These are phyloP conservation scores for Scutellaria minor DNA, from an alignment of 257 asterid species.

Conservation along the genomic window DNA sequence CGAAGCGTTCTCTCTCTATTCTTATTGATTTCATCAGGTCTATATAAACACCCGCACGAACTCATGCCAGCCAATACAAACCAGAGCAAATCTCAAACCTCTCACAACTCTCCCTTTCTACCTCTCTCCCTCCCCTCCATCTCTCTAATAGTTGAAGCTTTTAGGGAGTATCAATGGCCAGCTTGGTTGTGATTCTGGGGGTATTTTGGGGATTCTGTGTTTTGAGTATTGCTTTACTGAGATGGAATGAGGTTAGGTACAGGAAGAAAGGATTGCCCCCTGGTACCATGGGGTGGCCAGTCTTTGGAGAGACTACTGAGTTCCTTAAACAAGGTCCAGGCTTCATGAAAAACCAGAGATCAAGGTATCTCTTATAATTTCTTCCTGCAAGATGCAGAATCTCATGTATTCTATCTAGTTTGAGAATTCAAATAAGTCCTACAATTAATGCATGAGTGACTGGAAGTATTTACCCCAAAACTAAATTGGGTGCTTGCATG, in stretches of 20 bases:
- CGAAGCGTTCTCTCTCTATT: slow-evolving; percentile 31
- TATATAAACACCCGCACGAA: slow-evolving; percentile 87
- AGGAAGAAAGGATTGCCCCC: slow-evolving; percentile 86
- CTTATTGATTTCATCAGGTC: slow-evolving; percentile 47
- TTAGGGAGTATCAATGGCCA: slow-evolving; percentile 70
- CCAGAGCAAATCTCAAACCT: slow-evolving; percentile 55
- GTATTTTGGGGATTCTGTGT: slow-evolving; percentile 68
- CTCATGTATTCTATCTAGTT: background rate
- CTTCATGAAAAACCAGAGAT: slow-evolving; percentile 91
- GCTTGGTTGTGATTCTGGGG: slow-evolving; percentile 56
- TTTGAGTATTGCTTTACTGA: slow-evolving; percentile 67
- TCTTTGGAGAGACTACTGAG: slow-evolving; percentile 96
- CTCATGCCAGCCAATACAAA: slow-evolving; percentile 61
- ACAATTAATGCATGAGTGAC: slow-evolving; percentile 13
- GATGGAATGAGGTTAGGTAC: slow-evolving; percentile 89
- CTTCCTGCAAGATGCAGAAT: slow-evolving; percentile 23
- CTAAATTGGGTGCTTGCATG: slow-evolving; percentile 34
- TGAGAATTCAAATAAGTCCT: background rate
- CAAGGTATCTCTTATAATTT: slow-evolving; percentile 58
- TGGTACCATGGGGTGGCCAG: slow-evolving; percentile 99
- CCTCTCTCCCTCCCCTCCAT: slow-evolving; percentile 30
- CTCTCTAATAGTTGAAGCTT: slow-evolving; percentile 47
- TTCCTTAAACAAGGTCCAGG: slow-evolving; percentile 92
- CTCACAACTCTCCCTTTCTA: slow-evolving; percentile 49
- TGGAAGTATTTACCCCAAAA: background rate